Conservation (phyloP, 345 rosid species). For the Erodium maritimum region DNA sequence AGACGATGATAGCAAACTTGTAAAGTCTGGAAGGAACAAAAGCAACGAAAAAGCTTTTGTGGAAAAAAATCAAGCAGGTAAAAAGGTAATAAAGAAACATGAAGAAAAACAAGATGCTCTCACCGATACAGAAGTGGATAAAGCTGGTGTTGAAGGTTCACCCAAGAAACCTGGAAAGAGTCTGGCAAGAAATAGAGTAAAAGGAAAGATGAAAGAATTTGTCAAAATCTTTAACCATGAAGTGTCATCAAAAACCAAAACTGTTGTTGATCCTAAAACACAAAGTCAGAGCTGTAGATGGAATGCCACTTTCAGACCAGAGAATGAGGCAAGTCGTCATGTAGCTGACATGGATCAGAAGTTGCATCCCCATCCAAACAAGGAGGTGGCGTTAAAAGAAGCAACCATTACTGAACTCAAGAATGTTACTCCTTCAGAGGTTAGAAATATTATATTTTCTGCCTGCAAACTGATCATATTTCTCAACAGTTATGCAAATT, state of each 20-base stretch:
- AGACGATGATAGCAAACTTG: slow-evolving; percentile 25
- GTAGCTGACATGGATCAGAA: too few relatives aligned
- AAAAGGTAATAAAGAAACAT: slow-evolving; percentile 28
- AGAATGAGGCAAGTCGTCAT: not conserved
- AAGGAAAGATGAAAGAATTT: slow-evolving; percentile 72
- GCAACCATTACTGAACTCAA: slow-evolving; percentile 20
- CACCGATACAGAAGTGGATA: slow-evolving; percentile 16
- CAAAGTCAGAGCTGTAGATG: slow-evolving; percentile 28
- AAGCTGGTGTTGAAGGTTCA: slow-evolving; percentile 20
- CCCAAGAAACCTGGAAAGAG: slow-evolving; percentile 17
- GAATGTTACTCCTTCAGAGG: not conserved
- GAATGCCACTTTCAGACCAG: slow-evolving; percentile 20
- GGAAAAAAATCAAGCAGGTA: slow-evolving; percentile 16
- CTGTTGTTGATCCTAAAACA: slow-evolving; percentile 10
- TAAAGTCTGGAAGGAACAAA: slow-evolving; percentile 21
- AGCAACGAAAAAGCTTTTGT: slow-evolving; percentile 15
- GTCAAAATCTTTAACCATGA: slow-evolving; percentile 64
- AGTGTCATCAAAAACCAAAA: slow-evolving; percentile 22
- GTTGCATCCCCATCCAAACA: too few relatives aligned
- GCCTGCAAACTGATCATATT: not conserved
- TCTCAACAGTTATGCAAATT: not conserved
- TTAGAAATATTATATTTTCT: not conserved
- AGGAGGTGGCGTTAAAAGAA: slow-evolving; percentile 4
- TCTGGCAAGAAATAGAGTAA: slow-evolving; percentile 25
- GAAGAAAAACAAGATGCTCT: slow-evolving; percentile 15